phyloP scores from a whole-genome alignment of 2,329 filamentous ascomycete species.

The Exserohilum turcica region DNA sequence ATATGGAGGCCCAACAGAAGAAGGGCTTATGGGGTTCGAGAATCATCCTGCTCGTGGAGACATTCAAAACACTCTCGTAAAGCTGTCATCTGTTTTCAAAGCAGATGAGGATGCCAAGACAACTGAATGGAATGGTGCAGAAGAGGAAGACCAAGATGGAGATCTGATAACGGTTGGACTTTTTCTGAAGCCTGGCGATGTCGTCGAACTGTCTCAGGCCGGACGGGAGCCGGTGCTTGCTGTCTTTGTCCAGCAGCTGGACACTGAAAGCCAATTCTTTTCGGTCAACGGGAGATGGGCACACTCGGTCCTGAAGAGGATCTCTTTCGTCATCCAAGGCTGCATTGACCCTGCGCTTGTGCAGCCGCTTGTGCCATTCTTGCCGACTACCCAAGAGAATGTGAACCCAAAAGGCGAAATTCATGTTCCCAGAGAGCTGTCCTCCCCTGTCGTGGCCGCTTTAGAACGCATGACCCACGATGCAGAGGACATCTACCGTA shows the following conservation, averaged over 20 bases:
- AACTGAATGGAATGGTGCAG: conserved; percentile 24
- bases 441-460: conserved; percentile 50
- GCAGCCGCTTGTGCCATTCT: conserved; percentile 55
- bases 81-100: conserved; percentile 26
- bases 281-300: conserved; percentile 58
- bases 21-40: conserved; percentile 38
- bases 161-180: conserved; percentile 44
- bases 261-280: conserved; percentile 54
- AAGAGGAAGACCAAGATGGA: conserved; percentile 30
- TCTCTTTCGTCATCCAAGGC: conserved; percentile 57
- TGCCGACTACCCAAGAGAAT: conserved; percentile 51
- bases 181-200: conserved; percentile 53
- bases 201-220: conserved; percentile 53
- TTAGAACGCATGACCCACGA: conserved; percentile 53
- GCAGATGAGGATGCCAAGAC: conserved; percentile 29
- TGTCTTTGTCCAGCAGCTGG: conserved; percentile 55
- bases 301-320: conserved; percentile 42
- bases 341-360: conserved; percentile 55
- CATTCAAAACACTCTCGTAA: conserved; percentile 33
- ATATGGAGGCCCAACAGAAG: conserved; percentile 42
- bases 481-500: conserved; percentile 55
- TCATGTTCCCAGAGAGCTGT: conserved; percentile 53
- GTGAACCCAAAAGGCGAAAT: conserved; percentile 39
- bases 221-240: conserved; percentile 52
- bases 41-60: conserved; percentile 34